Conservation (phyloP, 129 eudicot genomes). For the Arctium lappa region DNA sequence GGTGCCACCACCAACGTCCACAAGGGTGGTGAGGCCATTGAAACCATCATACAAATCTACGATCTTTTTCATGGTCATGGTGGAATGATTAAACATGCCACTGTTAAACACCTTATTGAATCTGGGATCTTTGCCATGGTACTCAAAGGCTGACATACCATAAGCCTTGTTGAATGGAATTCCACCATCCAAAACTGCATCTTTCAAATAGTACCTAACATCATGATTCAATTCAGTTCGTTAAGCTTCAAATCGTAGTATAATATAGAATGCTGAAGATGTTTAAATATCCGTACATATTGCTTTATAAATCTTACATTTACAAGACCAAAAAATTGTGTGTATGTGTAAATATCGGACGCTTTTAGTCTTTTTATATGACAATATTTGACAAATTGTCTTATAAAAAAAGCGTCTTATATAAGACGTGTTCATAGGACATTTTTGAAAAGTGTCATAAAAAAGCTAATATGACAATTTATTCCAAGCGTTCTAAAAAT, state of each 20-base stretch:
- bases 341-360: background rate
- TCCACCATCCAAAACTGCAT: conserved; percentile 75
- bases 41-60: conserved; percentile 64
- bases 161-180: conserved; percentile 75
- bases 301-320: background rate
- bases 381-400: background rate
- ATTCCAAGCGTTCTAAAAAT: too few species aligned
- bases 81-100: conserved; percentile 70
- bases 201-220: conserved; percentile 62
- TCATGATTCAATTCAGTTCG: background rate
- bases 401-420: too few species aligned
- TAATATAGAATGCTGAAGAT: background rate
- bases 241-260: background rate
- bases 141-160: conserved; percentile 69
- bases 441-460: background rate
- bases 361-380: too few species aligned
- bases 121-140: conserved; percentile 65
- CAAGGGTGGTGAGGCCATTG: conserved; percentile 52
- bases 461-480: background rate
- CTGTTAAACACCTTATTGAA: conserved; percentile 60
- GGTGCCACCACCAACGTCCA: conserved; percentile 77
- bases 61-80: conserved; percentile 59
- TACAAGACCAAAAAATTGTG: background rate
- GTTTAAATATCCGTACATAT: background rate
- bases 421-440: too few species aligned